Base-by-base conservation (phyloP, 805 yeast genomes). In the Yamadazyma laniorum region DNA sequence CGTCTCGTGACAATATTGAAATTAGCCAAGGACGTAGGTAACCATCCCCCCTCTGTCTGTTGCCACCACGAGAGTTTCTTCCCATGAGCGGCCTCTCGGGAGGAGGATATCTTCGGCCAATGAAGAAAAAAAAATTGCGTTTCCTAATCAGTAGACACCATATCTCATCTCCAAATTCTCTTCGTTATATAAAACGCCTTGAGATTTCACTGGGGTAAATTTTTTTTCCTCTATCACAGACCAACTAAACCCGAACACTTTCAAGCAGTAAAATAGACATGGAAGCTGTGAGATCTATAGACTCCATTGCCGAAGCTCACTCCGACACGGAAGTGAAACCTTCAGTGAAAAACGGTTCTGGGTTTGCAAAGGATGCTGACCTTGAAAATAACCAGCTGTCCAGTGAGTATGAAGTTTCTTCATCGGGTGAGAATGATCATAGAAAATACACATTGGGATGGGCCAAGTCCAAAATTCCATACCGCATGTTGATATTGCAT, bases 401-500 rank as follows among this genome's bases (percentile, higher is more conserved):
- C 8, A 32, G 31, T 12, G 46, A 37, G 18, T 40, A 40, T 27
- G 45, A 41, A 25, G n/a, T n/a, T n/a, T 30, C 39, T 18, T 28
- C 28, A 18, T 28, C 44, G 7, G 23, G 29, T 17, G 42, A 39
- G 18, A 32, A 14, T 12, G 25, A 37, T 11, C 43, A 39, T 14
- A 42, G 29, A 22, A 30, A 29, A 18, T 35, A 19, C 14, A 26
- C 37, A 8, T 30, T 9, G 18, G 5, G 37, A 7, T 40, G 45
- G 44, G 2, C 38, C 8, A 43, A 33, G 22, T 25, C 35, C 15
- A 41, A 28, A 27, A 33, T 43, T 17, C 48, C 50, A 14, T 31
- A 41, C 32, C 36, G 18, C n/a, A 43, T 38, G 25, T 25, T 40
- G 9, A 3, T 43, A 6, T 34, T 35, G 8, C 48, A 55, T 37